Evolutionary conservation across 2,329 filamentous ascomycete species (phyloP).

Genomic region (Xylaria sp.): DNA sequence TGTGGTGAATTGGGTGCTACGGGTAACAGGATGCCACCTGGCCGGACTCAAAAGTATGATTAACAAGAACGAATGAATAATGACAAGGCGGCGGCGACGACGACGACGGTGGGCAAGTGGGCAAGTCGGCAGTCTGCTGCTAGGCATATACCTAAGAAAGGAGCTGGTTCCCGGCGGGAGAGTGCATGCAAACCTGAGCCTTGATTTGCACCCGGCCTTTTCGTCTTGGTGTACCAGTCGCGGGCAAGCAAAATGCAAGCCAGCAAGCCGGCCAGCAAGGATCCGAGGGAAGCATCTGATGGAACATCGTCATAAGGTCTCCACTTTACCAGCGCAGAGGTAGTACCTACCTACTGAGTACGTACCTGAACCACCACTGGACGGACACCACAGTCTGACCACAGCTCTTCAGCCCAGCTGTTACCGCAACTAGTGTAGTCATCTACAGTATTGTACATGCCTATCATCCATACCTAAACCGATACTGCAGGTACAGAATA

Average conservation of each 20-base stretch:
- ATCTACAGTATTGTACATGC: too few relatives aligned
- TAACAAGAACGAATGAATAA: not conserved
- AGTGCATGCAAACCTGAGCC: conserved; percentile 5
- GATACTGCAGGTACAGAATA: too few relatives aligned
- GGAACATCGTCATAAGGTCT: conserved; percentile 23
- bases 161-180: not conserved
- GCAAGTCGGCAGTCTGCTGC: too few relatives aligned
- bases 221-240: conserved; percentile 20
- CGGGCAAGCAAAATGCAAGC: conserved; percentile 5
- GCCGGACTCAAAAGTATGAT: not conserved
- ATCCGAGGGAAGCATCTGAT: conserved; percentile 19
- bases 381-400: too few relatives aligned
- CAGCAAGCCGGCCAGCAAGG: too few relatives aligned
- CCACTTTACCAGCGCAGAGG: conserved; percentile 12
- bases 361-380: not conserved
- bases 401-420: too few relatives aligned
- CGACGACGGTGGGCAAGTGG: not conserved
- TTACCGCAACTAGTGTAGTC: too few relatives aligned
- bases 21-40: not conserved
- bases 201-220: conserved; percentile 21
- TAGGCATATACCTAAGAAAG: too few relatives aligned
- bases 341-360: too few relatives aligned
- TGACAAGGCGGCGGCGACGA: not conserved
- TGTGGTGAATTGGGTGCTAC: not conserved
- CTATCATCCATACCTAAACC: too few relatives aligned